Conservation (phyloP, 495 filamentous ascomycete species). For the Neurospora pannonica region DNA sequence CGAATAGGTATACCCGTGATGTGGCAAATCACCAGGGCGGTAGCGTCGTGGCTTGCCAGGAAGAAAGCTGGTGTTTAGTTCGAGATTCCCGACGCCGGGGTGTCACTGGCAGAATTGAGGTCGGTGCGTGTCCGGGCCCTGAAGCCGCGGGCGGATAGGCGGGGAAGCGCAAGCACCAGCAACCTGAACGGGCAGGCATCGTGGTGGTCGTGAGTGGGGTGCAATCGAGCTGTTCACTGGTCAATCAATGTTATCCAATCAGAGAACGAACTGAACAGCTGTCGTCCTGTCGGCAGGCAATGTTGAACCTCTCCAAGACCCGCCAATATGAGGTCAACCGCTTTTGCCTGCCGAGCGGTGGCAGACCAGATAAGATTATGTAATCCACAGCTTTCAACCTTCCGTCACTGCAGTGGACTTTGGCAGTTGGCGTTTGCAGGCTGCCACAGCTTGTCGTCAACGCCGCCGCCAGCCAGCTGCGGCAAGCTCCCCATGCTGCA, state of each 20-base stretch:
- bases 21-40: not conserved
- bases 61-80: not conserved
- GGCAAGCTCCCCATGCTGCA: not conserved
- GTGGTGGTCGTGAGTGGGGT: not conserved
- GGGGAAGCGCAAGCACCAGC: not conserved
- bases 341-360: not conserved
- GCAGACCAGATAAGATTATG: constrained; percentile 5
- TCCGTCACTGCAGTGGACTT: not conserved
- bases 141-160: not conserved
- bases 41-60: not conserved
- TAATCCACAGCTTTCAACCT: constrained; percentile 9
- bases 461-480: constrained; percentile 1
- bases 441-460: constrained; percentile 32
- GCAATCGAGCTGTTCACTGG: not conserved
- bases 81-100: not conserved
- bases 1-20: not conserved
- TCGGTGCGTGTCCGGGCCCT: not conserved
- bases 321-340: not conserved
- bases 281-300: not conserved
- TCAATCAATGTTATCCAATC: not conserved
- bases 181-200: not conserved
- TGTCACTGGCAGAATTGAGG: not conserved
- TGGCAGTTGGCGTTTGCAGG: constrained; percentile 12
- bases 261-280: not conserved
- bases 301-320: not conserved